Evolutionary conservation across 2,329 filamentous ascomycete species (phyloP).

Genomic region (Claviceps africana): DNA sequence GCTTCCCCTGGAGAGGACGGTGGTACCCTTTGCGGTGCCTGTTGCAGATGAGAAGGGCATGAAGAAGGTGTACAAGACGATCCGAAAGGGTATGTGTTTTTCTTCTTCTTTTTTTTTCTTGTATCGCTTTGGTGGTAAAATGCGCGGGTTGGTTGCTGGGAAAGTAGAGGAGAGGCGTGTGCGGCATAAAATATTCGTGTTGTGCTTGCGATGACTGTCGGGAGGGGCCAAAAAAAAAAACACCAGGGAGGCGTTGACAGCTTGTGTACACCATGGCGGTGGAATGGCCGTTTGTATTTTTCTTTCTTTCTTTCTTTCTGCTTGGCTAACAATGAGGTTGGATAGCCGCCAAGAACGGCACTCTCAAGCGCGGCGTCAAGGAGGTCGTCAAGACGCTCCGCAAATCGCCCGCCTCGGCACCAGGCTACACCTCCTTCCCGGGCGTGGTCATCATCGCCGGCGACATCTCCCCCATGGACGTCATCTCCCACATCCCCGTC

Average conservation of each 20-base stretch:
- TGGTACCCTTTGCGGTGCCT: slow-evolving; percentile 75
- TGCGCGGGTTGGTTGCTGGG: not conserved
- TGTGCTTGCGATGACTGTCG: not conserved
- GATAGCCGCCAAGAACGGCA: slow-evolving; percentile 82
- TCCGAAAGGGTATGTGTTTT: slow-evolving; percentile 38
- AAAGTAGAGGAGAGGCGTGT: no score
- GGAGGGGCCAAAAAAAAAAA: not conserved
- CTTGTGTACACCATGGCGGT: not conserved
- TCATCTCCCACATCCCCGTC: slow-evolving; percentile 94
- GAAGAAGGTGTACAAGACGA: slow-evolving; percentile 46
- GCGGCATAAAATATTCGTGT: no score
- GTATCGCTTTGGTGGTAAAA: not conserved
- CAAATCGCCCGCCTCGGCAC: slow-evolving; percentile 65
- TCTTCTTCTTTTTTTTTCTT: slow-evolving; percentile 1
- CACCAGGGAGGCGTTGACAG: not conserved
- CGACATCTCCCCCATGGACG: slow-evolving; percentile 96
- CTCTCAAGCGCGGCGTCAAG: slow-evolving; percentile 94
- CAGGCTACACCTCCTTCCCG: slow-evolving; percentile 48
- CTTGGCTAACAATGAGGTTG: not conserved
- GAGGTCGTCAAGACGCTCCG: slow-evolving; percentile 97
- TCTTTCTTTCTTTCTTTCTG: no score
- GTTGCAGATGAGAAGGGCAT: slow-evolving; percentile 65
- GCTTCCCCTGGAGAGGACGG: slow-evolving; percentile 34
- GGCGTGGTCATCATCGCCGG: slow-evolving; percentile 83
- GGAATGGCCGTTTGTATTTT: not conserved